A percentile compares a stretch with the other conserved stretches of the same genome.
These are phyloP conservation scores for Strobilomyces echinocephalus DNA, from an alignment of 768 basidiomycete genomes.

Conservation along the genomic window DNA sequence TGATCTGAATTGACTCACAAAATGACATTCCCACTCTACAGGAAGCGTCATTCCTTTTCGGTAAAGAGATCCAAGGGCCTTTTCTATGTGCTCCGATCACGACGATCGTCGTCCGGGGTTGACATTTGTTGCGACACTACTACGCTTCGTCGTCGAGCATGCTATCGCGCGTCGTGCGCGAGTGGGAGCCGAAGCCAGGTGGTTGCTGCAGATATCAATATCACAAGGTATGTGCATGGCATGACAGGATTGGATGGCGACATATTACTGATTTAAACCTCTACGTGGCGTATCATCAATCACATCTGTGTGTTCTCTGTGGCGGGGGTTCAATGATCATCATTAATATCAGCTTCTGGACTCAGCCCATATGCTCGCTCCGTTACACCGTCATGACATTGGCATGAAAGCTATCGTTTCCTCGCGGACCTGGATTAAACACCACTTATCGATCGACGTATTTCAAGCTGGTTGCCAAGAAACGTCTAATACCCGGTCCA, in stretches of 20 bases:
- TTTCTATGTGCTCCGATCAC: background rate
- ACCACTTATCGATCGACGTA: background rate
- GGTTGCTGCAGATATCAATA: background rate
- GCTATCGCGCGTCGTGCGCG: background rate
- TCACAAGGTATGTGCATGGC: background rate
- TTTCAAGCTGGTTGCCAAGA: background rate
- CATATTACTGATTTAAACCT: background rate
- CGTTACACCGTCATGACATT: background rate
- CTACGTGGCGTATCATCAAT: background rate
- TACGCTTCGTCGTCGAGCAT: background rate
- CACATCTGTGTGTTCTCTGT: background rate
- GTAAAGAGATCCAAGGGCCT: background rate
- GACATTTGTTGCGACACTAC: background rate
- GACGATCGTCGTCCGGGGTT: background rate
- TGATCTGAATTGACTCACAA: too few species aligned
- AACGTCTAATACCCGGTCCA: background rate
- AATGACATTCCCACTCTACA: background rate
- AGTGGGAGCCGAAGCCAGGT: background rate
- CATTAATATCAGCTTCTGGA: background rate
- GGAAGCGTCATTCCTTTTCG: constrained; percentile 10
- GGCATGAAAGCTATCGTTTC: background rate
- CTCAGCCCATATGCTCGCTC: background rate
- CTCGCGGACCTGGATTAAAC: background rate
- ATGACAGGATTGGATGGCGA: background rate
- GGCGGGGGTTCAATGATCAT: background rate